These are phyloP conservation scores for Fusarium sp. DNA, from an alignment of 2,329 filamentous ascomycete genomes.

Conservation along the genomic window DNA sequence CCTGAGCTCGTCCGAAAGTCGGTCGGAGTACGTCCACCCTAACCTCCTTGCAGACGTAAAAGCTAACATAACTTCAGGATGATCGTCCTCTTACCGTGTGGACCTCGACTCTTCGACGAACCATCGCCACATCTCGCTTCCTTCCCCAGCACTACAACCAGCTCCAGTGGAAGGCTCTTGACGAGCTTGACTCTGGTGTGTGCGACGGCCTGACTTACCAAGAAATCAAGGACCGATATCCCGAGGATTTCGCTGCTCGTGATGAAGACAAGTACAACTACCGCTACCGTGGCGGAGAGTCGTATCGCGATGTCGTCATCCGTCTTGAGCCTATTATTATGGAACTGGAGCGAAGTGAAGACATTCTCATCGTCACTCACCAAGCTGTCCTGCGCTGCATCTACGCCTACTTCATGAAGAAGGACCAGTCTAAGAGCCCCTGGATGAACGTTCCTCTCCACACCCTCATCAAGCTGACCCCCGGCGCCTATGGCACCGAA, in stretches of 20 bases:
- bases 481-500: constrained; percentile 91
- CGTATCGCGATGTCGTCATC: constrained; percentile 95
- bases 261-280: constrained; percentile 99
- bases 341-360: constrained; percentile 95
- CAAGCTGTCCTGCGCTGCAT: constrained; percentile 97
- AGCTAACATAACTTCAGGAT: constrained; percentile 55
- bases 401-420: constrained; percentile 99
- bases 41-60: not conserved
- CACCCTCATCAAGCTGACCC: constrained; percentile 95
- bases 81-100: constrained; percentile 71
- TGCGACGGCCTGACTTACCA: constrained; percentile 97
- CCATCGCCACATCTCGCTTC: constrained; percentile 90
- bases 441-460: constrained; percentile 99
- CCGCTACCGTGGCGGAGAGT: constrained; percentile 95
- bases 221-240: constrained; percentile 90
- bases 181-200: constrained; percentile 95
- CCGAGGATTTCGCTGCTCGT: constrained; percentile 93
- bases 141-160: constrained; percentile 88
- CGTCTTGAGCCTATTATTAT: constrained; percentile 99
- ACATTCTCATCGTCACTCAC: constrained; percentile 97
- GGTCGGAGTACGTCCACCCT: constrained; percentile 74
- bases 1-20: constrained; percentile 88
- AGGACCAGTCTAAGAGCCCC: constrained; percentile 89
- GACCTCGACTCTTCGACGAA: constrained; percentile 78
- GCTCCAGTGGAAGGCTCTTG: constrained; percentile 97